phyloP scores from a whole-genome alignment of 345 rosid species.

The Orychophragmus violaceus region DNA sequence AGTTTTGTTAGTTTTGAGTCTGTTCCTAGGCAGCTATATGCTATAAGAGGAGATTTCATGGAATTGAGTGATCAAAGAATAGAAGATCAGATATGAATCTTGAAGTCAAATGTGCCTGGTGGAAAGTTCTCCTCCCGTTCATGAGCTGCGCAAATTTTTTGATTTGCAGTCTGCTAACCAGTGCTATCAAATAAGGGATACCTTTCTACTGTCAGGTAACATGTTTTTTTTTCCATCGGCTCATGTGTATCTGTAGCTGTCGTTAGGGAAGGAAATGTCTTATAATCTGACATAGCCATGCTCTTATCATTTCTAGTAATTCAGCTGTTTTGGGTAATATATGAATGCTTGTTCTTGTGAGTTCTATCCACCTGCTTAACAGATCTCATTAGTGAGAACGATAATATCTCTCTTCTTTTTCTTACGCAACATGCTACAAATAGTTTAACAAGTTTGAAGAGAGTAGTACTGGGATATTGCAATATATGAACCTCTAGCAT shows the following conservation, averaged over 20 bases:
- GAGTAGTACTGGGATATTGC: background rate
- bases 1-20: background rate
- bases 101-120: too few species aligned
- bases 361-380: background rate
- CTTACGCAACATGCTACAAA: conserved; percentile 7
- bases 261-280: background rate
- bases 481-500: conserved; percentile 11
- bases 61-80: too few species aligned
- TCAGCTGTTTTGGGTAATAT: too few species aligned
- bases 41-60: too few species aligned
- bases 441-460: conserved; percentile 4
- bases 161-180: too few species aligned
- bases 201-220: conserved; percentile 12
- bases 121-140: too few species aligned
- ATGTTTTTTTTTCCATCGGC: background rate
- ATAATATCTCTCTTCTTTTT: background rate
- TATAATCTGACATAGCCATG: background rate
- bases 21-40: background rate
- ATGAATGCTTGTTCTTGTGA: background rate
- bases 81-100: too few species aligned
- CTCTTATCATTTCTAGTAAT: background rate
- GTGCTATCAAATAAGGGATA: conserved; percentile 8
- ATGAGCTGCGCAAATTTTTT: too few species aligned
- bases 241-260: background rate
- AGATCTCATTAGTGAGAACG: background rate